Base-by-base conservation (phyloP, 805 yeast species). In the Kuraishia hungarica region DNA sequence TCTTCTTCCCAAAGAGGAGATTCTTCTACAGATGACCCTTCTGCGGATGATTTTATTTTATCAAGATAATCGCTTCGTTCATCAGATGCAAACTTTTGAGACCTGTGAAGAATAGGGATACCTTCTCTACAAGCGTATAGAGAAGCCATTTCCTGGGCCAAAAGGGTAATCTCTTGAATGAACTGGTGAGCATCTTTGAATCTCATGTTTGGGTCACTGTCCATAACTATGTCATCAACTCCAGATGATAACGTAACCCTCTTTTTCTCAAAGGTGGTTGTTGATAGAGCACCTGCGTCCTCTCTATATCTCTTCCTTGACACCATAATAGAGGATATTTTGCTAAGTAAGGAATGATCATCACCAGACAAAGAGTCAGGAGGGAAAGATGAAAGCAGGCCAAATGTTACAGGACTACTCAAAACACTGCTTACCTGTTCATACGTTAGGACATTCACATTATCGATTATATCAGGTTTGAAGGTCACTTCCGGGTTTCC, bases 91-190 rank as follows among this genome's bases (percentile, higher is more conserved):
- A 50, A 72, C 13, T 43, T 54, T 54, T 63, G 75, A 60, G 58
- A 69, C 54, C 69, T 59, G 24, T 60, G 59, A 15, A 66, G 55
- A 3, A 72, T 51, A 3, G 66, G 63, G 1, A 73, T 55, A 2
- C 60, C 55, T 10, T 68, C 57, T 5, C 59, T 51, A 1, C 53
- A 21, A 22, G 70, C 66, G 57, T 59, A 71, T n/a, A 56, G 49
- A 1, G 72, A 60, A 22, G 69, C 57, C 28, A 65, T 52, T 53
- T 72, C 72, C 51, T 72, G 71, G n/a, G 70, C 59, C 43, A 72
- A 52, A 8, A 66, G 26, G 29, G 58, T 51, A 1, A 66, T 48
- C 56, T 66, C 72, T 20, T 58, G 59, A 24, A 59, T 43, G 46
- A 67, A 59, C 66, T 67, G 62, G 17, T 51, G 20, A 50, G 48